Conservation (phyloP, 306 rosid genomes). For the Castanea mollissima region DNA sequence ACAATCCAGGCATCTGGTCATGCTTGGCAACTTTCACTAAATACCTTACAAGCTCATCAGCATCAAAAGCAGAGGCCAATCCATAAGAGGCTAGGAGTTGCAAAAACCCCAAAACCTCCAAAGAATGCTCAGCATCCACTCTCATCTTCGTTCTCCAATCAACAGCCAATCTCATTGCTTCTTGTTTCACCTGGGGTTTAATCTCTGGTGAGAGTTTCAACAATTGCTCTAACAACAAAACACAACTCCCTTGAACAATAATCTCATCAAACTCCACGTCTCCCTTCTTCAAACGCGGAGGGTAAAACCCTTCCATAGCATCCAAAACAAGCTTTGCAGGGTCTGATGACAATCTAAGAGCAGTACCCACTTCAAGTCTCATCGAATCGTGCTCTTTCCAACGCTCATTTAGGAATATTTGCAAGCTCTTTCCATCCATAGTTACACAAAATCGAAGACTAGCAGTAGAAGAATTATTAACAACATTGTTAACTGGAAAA, state of each 20-base stretch:
- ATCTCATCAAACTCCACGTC: constrained; percentile 19
- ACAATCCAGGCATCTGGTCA: constrained; percentile 25
- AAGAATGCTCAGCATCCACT: neutral
- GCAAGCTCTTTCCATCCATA: constrained; percentile 27
- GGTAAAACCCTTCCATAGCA: constrained; percentile 37
- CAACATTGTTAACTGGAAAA: too few species aligned
- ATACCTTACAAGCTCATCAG: constrained; percentile 25
- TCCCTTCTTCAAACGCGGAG: constrained; percentile 13
- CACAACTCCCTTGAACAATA: constrained; percentile 33
- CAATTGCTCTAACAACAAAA: constrained; percentile 35
- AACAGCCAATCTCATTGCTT: constrained; percentile 35
- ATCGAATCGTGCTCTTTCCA: constrained; percentile 27
- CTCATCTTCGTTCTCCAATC: constrained; percentile 42
- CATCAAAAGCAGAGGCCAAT: constrained; percentile 30
- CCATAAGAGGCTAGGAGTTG: constrained; percentile 34
- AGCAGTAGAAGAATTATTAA: too few species aligned
- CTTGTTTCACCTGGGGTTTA: constrained; percentile 31
- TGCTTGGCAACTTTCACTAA: constrained; percentile 21
- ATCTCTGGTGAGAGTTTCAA: constrained; percentile 35
- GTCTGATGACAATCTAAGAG: constrained; percentile 31
- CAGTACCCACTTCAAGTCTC: constrained; percentile 6
- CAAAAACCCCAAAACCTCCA: constrained; percentile 42
- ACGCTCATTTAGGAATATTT: constrained; percentile 28
- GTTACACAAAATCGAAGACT: too few species aligned
- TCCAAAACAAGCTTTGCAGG: constrained; percentile 47